phyloP scores from a whole-genome alignment of 2,329 filamentous ascomycete genomes.

The Aspergillus sp. region DNA sequence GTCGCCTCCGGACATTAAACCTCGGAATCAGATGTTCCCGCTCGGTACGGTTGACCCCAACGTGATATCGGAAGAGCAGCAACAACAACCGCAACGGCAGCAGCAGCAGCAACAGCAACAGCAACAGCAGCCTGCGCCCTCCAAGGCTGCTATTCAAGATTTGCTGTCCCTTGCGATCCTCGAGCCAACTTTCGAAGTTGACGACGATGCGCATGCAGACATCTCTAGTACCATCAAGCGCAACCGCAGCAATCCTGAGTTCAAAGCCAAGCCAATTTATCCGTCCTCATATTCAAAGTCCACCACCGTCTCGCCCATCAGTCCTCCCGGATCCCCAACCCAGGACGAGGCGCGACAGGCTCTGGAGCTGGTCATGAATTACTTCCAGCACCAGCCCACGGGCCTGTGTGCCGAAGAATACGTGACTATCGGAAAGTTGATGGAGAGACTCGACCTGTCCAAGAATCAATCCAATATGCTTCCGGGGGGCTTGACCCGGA shows the following conservation, averaged over 20 bases:
- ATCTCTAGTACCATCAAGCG: conserved; percentile 32
- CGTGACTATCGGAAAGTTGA: conserved; percentile 67
- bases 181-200: conserved; percentile 46
- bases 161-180: conserved; percentile 37
- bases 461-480: conserved; percentile 36
- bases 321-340: conserved; percentile 59
- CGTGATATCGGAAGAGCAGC: conserved; percentile 43
- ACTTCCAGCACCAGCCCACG: conserved; percentile 63
- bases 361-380: conserved; percentile 70
- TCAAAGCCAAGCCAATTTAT: conserved; percentile 36
- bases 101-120: neutral
- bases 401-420: conserved; percentile 73
- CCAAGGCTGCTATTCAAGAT: conserved; percentile 42
- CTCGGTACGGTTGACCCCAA: conserved; percentile 48
- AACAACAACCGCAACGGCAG: conserved; percentile 24
- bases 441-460: conserved; percentile 73
- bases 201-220: conserved; percentile 34
- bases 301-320: conserved; percentile 41
- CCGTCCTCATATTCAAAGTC: conserved; percentile 32
- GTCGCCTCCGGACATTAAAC: conserved; percentile 49
- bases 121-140: conserved; percentile 23
- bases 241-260: conserved; percentile 39
- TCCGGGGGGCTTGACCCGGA: conserved; percentile 37
- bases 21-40: conserved; percentile 82
- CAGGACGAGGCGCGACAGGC: conserved; percentile 80